Evolutionary conservation across 2,329 filamentous ascomycete species (phyloP).

Genomic region (Fusarium sp.): DNA sequence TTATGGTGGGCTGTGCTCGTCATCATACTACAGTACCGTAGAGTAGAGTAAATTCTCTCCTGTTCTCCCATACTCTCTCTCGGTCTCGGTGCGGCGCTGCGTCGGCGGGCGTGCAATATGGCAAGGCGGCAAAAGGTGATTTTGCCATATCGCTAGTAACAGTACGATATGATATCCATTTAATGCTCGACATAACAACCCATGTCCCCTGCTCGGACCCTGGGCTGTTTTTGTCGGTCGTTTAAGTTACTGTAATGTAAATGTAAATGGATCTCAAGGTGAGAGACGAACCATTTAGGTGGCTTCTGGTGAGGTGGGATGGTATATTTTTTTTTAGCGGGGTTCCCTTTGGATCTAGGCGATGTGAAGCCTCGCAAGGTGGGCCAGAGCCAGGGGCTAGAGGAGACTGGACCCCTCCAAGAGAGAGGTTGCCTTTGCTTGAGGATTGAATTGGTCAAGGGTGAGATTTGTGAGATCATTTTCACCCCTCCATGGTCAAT

Average conservation of each 20-base stretch:
- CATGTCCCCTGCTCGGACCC: slow-evolving; percentile 10
- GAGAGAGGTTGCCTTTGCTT: slow-evolving; percentile 1
- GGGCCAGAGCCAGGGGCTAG: slow-evolving; percentile 10
- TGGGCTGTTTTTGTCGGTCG: slow-evolving; percentile 8
- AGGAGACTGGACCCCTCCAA: slow-evolving; percentile 19
- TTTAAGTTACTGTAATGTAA: slow-evolving; percentile 15
- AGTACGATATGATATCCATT: slow-evolving; percentile 2
- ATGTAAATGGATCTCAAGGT: slow-evolving; percentile 26
- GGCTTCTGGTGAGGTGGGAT: slow-evolving; percentile 29
- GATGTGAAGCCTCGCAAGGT: slow-evolving; percentile 25
- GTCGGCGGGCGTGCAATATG: slow-evolving; percentile 40
- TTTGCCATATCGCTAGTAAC: slow-evolving; percentile 25
- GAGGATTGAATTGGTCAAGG: slow-evolving; percentile 19
- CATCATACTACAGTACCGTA: slow-evolving; percentile 1
- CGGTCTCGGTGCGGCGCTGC: slow-evolving; percentile 43
- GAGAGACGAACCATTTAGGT: slow-evolving; percentile 31
- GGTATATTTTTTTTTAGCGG: slow-evolving; percentile 37
- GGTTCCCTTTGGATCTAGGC: slow-evolving; percentile 38
- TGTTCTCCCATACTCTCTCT: slow-evolving; percentile 22
- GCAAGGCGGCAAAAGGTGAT: slow-evolving; percentile 26
- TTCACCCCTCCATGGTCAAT: slow-evolving; percentile 37
- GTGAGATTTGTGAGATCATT: slow-evolving; percentile 36
- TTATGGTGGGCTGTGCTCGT: slow-evolving; percentile 15
- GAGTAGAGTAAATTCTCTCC: not conserved
- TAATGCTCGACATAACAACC: slow-evolving; percentile 20